Percentiles rank a stretch among this genome's conserved stretches.
Conservation (phyloP, 306 rosid genomes). For the Lagenaria siceraria region DNA sequence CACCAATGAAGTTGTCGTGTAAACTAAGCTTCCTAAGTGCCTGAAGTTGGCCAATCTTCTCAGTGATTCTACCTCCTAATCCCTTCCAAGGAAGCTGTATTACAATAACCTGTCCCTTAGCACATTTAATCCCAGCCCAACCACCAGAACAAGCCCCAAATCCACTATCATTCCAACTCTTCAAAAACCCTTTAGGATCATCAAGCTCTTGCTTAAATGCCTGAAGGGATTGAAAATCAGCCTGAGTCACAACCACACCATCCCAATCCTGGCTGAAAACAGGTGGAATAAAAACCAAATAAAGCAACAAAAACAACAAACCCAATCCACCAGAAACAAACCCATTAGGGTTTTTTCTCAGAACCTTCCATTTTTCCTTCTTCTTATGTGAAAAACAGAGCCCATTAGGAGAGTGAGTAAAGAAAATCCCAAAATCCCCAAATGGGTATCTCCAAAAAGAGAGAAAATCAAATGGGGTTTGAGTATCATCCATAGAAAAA, state of each 20-base stretch:
- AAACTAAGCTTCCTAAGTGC: constrained; percentile 78
- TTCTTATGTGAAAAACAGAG: constrained; percentile 7
- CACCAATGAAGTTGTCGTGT: constrained; percentile 60
- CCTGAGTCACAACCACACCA: constrained; percentile 66
- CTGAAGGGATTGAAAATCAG: constrained; percentile 64
- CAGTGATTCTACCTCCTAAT: constrained; percentile 49
- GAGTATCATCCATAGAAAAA: not conserved
- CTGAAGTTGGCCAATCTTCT: constrained; percentile 59
- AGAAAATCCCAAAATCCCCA: constrained; percentile 15
- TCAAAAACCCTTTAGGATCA: constrained; percentile 70
- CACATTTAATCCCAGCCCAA: constrained; percentile 87
- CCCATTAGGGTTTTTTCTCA: not conserved
- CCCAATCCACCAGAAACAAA: constrained; percentile 14
- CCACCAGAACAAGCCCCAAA: constrained; percentile 83
- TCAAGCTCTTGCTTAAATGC: constrained; percentile 69
- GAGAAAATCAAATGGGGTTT: not conserved
- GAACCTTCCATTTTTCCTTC: constrained; percentile 34
- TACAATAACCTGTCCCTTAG: constrained; percentile 85
- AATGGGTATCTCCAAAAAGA: constrained; percentile 10
- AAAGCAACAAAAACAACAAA: constrained; percentile 5
- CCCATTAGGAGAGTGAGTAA: constrained; percentile 14
- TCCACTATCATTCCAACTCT: constrained; percentile 79
- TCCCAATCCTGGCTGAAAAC: constrained; percentile 44
- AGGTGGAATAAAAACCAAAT: not conserved
- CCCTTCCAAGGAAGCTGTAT: constrained; percentile 89